phyloP scores from a whole-genome alignment of 768 basidiomycete genomes.

The Tulasnella sp. region DNA sequence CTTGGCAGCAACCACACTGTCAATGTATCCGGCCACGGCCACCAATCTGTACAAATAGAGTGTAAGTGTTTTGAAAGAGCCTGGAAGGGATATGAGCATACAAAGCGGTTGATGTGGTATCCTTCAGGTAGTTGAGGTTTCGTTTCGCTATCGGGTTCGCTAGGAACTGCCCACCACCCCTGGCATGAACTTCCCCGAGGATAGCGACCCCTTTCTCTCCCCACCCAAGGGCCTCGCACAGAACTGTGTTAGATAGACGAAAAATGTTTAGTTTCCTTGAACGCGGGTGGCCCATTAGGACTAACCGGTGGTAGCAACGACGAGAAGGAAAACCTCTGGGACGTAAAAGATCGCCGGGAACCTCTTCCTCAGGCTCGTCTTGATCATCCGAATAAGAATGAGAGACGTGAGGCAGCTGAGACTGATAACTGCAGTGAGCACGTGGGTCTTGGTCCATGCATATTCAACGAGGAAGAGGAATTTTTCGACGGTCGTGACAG shows the following conservation, averaged over 20 bases:
- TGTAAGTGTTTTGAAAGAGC: background rate
- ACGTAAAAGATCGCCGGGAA: constrained; percentile 64
- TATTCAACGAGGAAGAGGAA: constrained; percentile 66
- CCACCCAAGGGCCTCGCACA: constrained; percentile 70
- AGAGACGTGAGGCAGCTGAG: constrained; percentile 65
- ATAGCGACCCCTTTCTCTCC: constrained; percentile 76
- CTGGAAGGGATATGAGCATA: constrained; percentile 37
- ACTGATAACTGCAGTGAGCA: constrained; percentile 67
- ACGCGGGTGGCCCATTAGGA: constrained; percentile 12
- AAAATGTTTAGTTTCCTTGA: background rate
- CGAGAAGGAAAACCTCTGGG: constrained; percentile 87
- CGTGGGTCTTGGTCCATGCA: constrained; percentile 55
- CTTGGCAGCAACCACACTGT: constrained; percentile 93
- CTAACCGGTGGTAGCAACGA: constrained; percentile 77
- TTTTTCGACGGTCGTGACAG: constrained; percentile 69
- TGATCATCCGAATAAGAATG: constrained; percentile 57
- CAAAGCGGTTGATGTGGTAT: constrained; percentile 84
- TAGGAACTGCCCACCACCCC: constrained; percentile 57
- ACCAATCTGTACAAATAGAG: constrained; percentile 51
- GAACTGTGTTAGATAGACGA: constrained; percentile 45
- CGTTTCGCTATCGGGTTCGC: constrained; percentile 64
- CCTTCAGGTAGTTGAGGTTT: constrained; percentile 61
- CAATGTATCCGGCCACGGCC: constrained; percentile 84
- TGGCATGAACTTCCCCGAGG: constrained; percentile 69
- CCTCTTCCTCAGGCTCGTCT: constrained; percentile 37